Evolutionary conservation across 2,329 filamentous ascomycete genomes (phyloP), one percentile per base, ranked within the genome.

Genomic region (Penicillium sp.): DNA sequence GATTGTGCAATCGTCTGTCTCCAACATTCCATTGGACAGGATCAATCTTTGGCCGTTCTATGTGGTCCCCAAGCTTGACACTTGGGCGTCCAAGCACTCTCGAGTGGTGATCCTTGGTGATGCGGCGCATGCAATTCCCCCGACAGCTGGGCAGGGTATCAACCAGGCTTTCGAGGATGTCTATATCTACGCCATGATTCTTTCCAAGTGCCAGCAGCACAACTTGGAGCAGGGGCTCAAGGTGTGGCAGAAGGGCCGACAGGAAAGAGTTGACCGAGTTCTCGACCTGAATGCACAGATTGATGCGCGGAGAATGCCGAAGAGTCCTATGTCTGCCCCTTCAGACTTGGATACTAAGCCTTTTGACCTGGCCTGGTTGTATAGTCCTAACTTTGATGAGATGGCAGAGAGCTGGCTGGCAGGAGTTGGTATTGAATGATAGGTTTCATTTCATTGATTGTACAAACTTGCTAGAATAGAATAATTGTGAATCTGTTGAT

Each of bases 91-190:
- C 1, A 64, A 68, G 0, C 59, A 68, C 6, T 67, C 72, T 0
- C 72, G 77, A 0, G 79, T 83, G 4, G 69, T 83, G 2, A 79
- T 86, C 37, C 73, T 86, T 0, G 88, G 87, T 15, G 87, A 90
- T 68, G 86, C 87, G 0, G 88, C 87, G 0, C 87, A 89, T 70
- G 86, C 86, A 0, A 84, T 84, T 42, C 85, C 86, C 0, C 87
- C 87, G 0, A 84, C 86, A 42, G 84, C 87, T 45, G 87, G 86
- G 0, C 82, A 86, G 1, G 87, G 87, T 2, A 83, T 84, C 0
- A 85, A 84, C 1, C 81, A 88, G 68, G 85, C 83, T 1, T 83
- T 89, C 60, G 84, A 86, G 62, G 84, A 86, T 61, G 79, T 81
- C 0, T 81, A 80, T 56, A 79, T 76, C 0, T 76, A 85, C 26